Evolutionary conservation across 1,139 yeast species (phyloP), one percentile per base, ranked within the genome.

Genomic region (Magnusiomyces clavatus): DNA sequence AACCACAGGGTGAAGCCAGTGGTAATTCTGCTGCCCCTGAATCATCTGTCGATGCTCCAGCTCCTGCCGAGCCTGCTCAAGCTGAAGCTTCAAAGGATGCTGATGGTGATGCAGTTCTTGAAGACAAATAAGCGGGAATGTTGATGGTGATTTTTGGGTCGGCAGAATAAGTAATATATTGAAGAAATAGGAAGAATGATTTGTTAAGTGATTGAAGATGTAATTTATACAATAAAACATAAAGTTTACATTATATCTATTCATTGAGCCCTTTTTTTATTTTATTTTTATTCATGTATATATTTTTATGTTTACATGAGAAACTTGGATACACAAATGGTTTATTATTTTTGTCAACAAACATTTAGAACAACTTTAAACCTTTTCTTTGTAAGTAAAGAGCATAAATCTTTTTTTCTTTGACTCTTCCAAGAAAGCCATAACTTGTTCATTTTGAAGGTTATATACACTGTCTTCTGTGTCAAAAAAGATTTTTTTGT

Each of bases 1-100:
- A 24, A 24, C 89, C 80, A 55, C 60, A 58, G 49, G 62, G 62
- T 48, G 58, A 83, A 57, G 81, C 81, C 62, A 78, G 78, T 61
- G 75, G 74, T 61, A 82, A 80, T 63, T 66, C 74, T 60, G 70
- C 75, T 54, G 75, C 74, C 59, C 71, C 71, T 51, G 70, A 70
- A 53, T 72, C 67, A 53, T 72, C 73, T 58, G 10, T 6, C 11
- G 39, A 37, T 37, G 10, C 39, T 37, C 39, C n/a, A 14, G 69
- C 67, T 50, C 50, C 51, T 20, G 38, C 43, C 19, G 72, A 67
- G 54, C 72, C 74, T 60, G 68, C 67, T 50, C 51, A 48, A 20
- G 43, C 52, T 53, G 61, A 51, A 19, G 45, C 49, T 47, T 17
- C 37, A 37, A 37, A 37, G 14, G 46, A 19, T 8, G 31, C 50